Evolutionary conservation across 2,329 filamentous ascomycete genomes (phyloP).

Genomic region (Dryadomyces quercus-mongolicae): DNA sequence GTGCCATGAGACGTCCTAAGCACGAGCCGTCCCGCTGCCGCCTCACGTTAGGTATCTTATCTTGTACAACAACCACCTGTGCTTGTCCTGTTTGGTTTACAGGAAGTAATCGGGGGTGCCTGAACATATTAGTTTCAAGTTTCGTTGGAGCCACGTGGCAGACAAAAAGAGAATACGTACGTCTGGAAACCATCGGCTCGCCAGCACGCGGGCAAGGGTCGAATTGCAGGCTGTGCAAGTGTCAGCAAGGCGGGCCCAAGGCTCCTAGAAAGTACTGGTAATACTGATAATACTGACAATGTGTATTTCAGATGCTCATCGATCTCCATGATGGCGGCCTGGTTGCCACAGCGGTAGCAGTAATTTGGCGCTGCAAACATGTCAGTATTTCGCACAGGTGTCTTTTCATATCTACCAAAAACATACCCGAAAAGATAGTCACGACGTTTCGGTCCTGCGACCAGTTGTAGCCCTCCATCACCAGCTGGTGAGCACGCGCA

Average conservation of each 20-base stretch:
- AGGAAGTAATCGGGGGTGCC: constrained; percentile 98
- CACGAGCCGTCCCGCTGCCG: not conserved
- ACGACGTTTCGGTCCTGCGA: constrained; percentile 97
- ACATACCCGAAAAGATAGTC: constrained; percentile 95
- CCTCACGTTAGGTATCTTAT: not conserved
- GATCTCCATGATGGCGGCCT: constrained; percentile 99
- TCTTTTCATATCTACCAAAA: too few species aligned
- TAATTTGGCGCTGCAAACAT: constrained; percentile 62
- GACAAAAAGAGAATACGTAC: constrained; percentile 35
- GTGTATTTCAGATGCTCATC: constrained; percentile 99
- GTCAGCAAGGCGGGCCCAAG: too few species aligned
- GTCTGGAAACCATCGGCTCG: constrained; percentile 96
- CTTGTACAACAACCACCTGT: not conserved
- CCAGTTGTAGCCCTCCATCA: constrained; percentile 99
- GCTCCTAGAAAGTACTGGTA: too few species aligned
- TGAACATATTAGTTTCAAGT: constrained; percentile 17
- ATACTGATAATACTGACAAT: constrained; percentile 52
- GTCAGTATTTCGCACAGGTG: too few species aligned
- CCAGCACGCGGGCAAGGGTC: constrained; percentile 95
- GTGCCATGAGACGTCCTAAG: not conserved
- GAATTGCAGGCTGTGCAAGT: constrained; percentile 72
- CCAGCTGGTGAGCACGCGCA: constrained; percentile 90
- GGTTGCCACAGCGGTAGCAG: constrained; percentile 98
- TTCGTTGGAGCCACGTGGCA: not conserved
- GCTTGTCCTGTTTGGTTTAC: constrained; percentile 32